Evolutionary conservation across 148 eudicot species (phyloP), one percentile per base, ranked within the genome.

Genomic region (Rhododendron ferrugineum): DNA sequence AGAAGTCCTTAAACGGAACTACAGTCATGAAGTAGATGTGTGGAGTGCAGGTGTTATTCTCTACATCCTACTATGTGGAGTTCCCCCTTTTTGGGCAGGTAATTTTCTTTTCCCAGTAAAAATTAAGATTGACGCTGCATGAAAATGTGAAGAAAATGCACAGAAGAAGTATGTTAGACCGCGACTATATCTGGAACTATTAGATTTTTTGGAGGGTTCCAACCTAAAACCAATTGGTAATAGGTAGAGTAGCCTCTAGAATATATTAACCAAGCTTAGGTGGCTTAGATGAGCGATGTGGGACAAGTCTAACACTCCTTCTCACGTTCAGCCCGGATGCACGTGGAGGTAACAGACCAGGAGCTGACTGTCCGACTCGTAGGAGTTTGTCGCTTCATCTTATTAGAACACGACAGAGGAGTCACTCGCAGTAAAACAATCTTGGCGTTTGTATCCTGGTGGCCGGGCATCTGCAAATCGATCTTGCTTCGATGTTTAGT

Each of bases 1-100:
- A 11, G 74, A 68, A 68, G 36, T 68, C 15, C 93, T 96, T 3
- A 91, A 89, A 68, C 91, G 99, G 23, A 93, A 93, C 64, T 96
- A 96, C 83, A 97, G 98, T 7, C 84, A 91, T 26, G 96, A 94
- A 80, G 85, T 93, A 36, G 99, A 96, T 85, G 88, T 96, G 8
- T 96, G 99, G 99, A 96, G 99, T 70, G 93, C 95, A 1, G 99
- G 99, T 80, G 97, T 96, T 77, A 96, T 96, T 80, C 97, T 96
- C 22, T 96, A 96, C 90, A 95, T 95, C 83, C 90, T 95, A 80
- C 90, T 68, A 11, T 68, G 74, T 68, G 74, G 74, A 0, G 74
- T 30, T 68, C 74, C 74, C 18, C 74, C 74, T 14, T 95, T 96
- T 76, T 96, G 99, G 99, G 98, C 97, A 88, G 99, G 99, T 94